Base-by-base conservation (phyloP, 1,284 basidiomycete species). In the Meira nashicola region DNA sequence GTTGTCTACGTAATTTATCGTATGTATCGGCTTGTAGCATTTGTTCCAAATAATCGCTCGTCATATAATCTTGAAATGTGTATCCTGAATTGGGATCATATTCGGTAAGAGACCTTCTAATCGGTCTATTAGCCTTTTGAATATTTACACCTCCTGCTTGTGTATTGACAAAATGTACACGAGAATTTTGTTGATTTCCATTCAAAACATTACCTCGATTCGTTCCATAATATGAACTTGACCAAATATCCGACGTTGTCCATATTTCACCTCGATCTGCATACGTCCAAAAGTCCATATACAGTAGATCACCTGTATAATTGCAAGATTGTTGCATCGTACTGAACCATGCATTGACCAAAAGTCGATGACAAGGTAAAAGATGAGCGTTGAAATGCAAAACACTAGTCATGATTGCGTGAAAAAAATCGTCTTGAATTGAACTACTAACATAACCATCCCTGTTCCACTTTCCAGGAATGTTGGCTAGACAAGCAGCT, bases 231-330 rank as follows among this genome's bases (percentile, higher is more conserved):
- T 48, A 21, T 6, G 14, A n/a, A 23, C 17, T 14, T 25, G 46
- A 48, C 46, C 46, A 48, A 12, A 48, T 14, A 9, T 48, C 46
- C 6, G 14, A 14, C 12, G 46, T 8, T 5, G n/a, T 48, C 12
- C 17, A 48, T 12, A 48, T 21, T 25, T 48, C 46, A 12, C 23
- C 23, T 23, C 21, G 14, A 48, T 48, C 46, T n/a, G 46, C 46
- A 48, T 48, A 48, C 12, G 46, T 48, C 17, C 25, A 21, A n/a
- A n/a, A 48, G 46, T 48, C 46, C 12, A 23, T 23, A 23, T 48
- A 48, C 21, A 48, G 12, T 6, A 48, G 8, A 14, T 14, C 17
- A 5, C 46, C 46, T n/a, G 12, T 48, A 23, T 48, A 48, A 23
- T 25, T 25, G 23, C 46, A 48, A 5, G 17, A 14, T 12, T 48